A percentile compares a stretch with the other conserved stretches of the same genome.
Conservation (phyloP, 441 rosid genomes). For the Cnidoscolus chayamansa region DNA sequence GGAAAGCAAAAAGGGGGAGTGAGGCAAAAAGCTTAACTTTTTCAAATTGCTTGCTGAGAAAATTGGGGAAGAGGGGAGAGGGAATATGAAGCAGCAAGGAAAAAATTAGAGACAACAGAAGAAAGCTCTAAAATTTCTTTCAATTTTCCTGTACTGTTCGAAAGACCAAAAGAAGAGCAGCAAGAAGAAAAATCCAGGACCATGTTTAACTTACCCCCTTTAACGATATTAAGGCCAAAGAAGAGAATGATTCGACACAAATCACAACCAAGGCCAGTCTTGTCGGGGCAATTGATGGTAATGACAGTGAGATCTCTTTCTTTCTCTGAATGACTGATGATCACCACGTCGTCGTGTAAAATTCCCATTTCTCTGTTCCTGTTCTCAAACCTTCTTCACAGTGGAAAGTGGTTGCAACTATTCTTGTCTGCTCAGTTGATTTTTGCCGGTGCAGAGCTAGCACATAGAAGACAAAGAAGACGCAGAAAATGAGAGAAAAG, state of each 20-base stretch:
- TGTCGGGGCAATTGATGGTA: constrained; percentile 92
- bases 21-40: constrained; percentile 5
- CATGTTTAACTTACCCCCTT: constrained; percentile 65
- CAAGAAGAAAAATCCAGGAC: no score
- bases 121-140: no score
- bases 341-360: constrained; percentile 73
- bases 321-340: constrained; percentile 60
- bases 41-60: no score
- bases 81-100: no score
- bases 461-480: not conserved
- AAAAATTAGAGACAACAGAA: no score
- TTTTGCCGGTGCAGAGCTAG: constrained; percentile 13
- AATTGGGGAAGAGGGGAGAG: not conserved
- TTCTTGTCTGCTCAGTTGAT: not conserved
- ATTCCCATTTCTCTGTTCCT: constrained; percentile 53
- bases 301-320: constrained; percentile 70
- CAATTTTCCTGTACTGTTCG: no score
- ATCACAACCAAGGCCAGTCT: constrained; percentile 91
- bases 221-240: constrained; percentile 78
- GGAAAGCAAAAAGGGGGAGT: not conserved
- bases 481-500: not conserved
- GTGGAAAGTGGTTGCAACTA: not conserved
- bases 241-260: constrained; percentile 85
- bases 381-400: constrained; percentile 18
- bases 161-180: no score